Base-by-base conservation (phyloP, 805 yeast genomes). In the Ogataea paraovalis region DNA sequence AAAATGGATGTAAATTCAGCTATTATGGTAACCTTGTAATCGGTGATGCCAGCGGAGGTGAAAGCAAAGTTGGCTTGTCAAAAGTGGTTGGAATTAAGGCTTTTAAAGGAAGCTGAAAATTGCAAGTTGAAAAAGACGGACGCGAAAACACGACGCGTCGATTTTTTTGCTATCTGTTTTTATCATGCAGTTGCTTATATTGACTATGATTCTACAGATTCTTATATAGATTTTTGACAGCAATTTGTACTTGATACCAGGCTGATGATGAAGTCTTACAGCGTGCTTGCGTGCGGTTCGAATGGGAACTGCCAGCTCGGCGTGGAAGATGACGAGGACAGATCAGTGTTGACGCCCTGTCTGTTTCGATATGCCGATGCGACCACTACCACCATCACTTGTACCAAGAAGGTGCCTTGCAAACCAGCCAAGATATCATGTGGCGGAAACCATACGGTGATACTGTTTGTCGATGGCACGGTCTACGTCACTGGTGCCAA, bases 361-460 rank as follows among this genome's bases (percentile, higher is more conserved):
- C 18, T 14, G 37, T 40, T 48, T 14, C 7, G 5, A 30, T 5
- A 30, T 30, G 5, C 34, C 4, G 46, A 45, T 12, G n/a, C 32
- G 4, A 19, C 23, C 4, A 8, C 32, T 4, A 36, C 40, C 27
- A 4, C 6, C 9, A 7, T 25, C 10, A 25, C 7, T 25, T 12
- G n/a, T 49, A 33, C 30, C 44, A 5, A 4, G 9, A 2, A 51
- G 44, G n/a, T 25, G 6, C 28, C 28, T 25, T 6, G 28, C 28
- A 25, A 25, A 25, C 75, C 82, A 0, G 45, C 59, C 42, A 69
- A 71, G 53, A 70, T 90, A 12, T 75, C 73, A 0, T 81, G 90
- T 56, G 97, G 97, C 3, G 97, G 98, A 0, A 91, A 91, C 56
- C 97, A 92, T 61, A 83, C 96, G 0, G 56, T 87, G 16, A 51